These are phyloP conservation scores for Lindgomyces ingoldianus DNA, from an alignment of 495 filamentous ascomycete species.

Conservation along the genomic window DNA sequence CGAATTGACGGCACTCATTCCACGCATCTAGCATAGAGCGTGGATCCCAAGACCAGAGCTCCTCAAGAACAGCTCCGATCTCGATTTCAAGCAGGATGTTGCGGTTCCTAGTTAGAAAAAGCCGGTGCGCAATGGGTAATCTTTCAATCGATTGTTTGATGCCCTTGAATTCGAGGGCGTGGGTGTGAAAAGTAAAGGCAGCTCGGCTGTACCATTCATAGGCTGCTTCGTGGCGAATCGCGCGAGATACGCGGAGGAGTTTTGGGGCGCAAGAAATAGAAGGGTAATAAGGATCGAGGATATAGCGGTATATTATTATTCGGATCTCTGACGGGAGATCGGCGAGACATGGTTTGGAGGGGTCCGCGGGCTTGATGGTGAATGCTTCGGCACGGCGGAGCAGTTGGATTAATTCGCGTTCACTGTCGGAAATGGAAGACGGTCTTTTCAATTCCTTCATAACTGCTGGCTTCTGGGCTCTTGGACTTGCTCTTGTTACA, in stretches of 20 bases:
- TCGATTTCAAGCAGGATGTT: background rate
- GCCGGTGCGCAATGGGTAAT: background rate
- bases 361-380: background rate
- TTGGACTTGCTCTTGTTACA: background rate
- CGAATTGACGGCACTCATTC: background rate
- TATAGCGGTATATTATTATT: background rate
- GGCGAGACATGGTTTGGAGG: background rate
- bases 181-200: background rate
- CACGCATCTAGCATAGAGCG: background rate
- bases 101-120: background rate
- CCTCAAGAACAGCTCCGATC: background rate
- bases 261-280: background rate
- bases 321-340: conserved; percentile 8
- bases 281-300: background rate
- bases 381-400: background rate
- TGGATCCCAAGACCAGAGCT: background rate
- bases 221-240: conserved; percentile 2
- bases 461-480: background rate
- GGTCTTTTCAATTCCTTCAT: background rate
- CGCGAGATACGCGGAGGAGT: conserved; percentile 6
- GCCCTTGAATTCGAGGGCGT: background rate
- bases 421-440: background rate
- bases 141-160: background rate
- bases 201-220: conserved; percentile 10
- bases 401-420: background rate